Conservation (phyloP, 2,329 filamentous ascomycete genomes). For the Claviceps africana region DNA sequence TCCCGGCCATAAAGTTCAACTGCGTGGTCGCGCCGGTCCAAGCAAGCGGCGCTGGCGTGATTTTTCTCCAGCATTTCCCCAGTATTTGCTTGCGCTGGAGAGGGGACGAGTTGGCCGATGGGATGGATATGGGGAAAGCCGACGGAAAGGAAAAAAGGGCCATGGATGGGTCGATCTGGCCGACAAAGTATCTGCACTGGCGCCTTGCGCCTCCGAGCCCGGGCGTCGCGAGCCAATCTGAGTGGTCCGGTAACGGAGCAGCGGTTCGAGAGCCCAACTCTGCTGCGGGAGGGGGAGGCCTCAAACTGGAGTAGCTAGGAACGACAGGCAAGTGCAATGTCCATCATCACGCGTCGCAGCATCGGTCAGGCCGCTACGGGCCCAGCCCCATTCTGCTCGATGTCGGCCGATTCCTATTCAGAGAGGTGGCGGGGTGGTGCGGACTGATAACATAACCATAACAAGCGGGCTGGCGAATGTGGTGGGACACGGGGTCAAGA, state of each 20-base stretch:
- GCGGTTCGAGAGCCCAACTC: no score
- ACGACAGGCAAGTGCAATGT: background rate
- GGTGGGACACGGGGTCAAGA: background rate
- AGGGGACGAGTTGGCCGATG: background rate
- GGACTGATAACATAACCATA: no score
- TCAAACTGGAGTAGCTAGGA: no score
- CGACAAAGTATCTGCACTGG: background rate
- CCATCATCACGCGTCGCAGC: background rate
- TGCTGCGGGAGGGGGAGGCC: no score
- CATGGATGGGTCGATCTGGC: background rate
- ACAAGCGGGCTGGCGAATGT: background rate
- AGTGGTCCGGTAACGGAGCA: slow-evolving; percentile 1
- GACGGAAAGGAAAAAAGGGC: background rate
- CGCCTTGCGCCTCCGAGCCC: background rate
- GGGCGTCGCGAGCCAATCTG: background rate
- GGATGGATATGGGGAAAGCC: background rate
- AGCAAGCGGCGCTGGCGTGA: background rate
- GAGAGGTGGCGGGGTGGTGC: no score
- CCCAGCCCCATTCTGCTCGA: background rate
- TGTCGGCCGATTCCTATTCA: no score
- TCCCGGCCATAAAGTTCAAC: slow-evolving; percentile 1
- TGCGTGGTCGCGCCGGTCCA: no score
- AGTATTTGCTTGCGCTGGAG: no score
- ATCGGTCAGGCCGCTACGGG: background rate
- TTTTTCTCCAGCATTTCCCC: no score